A percentile compares a stretch with the other conserved stretches of the same genome.
Conservation (phyloP, 208 protist genomes). For the Jaenimonas drosophilae region DNA sequence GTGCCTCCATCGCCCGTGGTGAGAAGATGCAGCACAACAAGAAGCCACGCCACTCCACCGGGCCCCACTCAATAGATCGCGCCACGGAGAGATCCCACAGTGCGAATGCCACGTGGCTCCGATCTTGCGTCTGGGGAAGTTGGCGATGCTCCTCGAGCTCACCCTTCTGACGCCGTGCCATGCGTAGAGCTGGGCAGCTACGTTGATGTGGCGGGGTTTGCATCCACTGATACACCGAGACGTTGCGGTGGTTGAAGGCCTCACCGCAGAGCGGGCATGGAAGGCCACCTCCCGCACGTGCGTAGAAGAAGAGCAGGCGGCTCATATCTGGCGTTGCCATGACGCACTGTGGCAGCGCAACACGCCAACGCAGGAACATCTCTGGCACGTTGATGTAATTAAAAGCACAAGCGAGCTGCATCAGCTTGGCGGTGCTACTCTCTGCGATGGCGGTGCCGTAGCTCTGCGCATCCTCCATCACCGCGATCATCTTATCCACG, state of each 20-base stretch:
- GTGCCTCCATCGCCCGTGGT: constrained; percentile 51
- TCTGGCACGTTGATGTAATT: constrained; percentile 73
- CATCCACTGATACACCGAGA: constrained; percentile 73
- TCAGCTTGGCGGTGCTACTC: constrained; percentile 84
- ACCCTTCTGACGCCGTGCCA: constrained; percentile 54
- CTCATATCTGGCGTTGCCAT: constrained; percentile 85
- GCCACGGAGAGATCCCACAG: constrained; percentile 53
- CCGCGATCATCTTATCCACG: constrained; percentile 83
- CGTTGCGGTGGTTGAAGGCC: constrained; percentile 81
- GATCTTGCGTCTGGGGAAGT: constrained; percentile 73
- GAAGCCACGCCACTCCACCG: constrained; percentile 82
- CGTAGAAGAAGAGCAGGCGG: constrained; percentile 83
- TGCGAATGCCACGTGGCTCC: constrained; percentile 54
- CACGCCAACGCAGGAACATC: constrained; percentile 78
- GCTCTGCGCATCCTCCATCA: constrained; percentile 75
- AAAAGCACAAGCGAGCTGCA: constrained; percentile 83
- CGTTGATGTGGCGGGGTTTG: constrained; percentile 72
- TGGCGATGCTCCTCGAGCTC: constrained; percentile 57
- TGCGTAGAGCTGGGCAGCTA: constrained; percentile 52
- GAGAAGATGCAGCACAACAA: constrained; percentile 80
- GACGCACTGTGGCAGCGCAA: constrained; percentile 74
- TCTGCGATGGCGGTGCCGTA: constrained; percentile 71
- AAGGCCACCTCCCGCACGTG: constrained; percentile 55
- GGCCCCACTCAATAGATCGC: constrained; percentile 73
- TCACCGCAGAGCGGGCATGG: constrained; percentile 79